Base-by-base conservation (phyloP, 2,329 filamentous ascomycete genomes). In the Biscogniauxia sp. region DNA sequence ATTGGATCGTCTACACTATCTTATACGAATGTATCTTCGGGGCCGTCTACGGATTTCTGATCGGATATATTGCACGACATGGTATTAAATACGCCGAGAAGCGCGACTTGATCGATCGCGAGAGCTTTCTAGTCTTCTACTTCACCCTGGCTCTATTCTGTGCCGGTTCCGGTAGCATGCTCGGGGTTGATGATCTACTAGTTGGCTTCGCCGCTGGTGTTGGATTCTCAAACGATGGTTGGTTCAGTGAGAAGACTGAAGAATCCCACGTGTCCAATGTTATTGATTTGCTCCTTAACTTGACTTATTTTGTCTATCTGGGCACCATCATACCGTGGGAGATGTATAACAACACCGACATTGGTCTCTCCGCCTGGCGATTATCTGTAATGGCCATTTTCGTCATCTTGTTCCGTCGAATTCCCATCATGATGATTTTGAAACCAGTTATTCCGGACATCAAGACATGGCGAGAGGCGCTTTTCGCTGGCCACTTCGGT, bases 181-280 rank as follows among this genome's bases (percentile, higher is more conserved):
- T 99, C 52, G 95, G 95, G 55, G 83, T 97, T 70, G 95, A 99
- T 74, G 95, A 99, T 75, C 79, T 99, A 55, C 85, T 99, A 3
- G 92, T 99, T 49, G 95, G 95, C 49, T 99, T 99, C 71, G 89
- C 94, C 15, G 92, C 91, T 58, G 95, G 95, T 60, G 95, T 99
- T n/a, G 95, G 95, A 58, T 99, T 99, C 80, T 97, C 93, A 69
- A 99, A 99, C 75, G 95, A 99, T 73, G 95, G 95, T 66, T 99
- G 95, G 95, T 99, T 99, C 71, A 91, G 91, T 17, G 91, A 97
- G 72, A 97, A 97, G 82, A 99, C 95, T 0, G 95, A 99, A 74
- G 95, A 99, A 76, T 94, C 95, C 0, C 95, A 98, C 74, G 95
- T 99, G 9, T 98, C 94, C 75, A 98, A 99, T 86, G 95, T 99